phyloP scores from a whole-genome alignment of 1,139 yeast species.

The Casaregolazyma lundiana region DNA sequence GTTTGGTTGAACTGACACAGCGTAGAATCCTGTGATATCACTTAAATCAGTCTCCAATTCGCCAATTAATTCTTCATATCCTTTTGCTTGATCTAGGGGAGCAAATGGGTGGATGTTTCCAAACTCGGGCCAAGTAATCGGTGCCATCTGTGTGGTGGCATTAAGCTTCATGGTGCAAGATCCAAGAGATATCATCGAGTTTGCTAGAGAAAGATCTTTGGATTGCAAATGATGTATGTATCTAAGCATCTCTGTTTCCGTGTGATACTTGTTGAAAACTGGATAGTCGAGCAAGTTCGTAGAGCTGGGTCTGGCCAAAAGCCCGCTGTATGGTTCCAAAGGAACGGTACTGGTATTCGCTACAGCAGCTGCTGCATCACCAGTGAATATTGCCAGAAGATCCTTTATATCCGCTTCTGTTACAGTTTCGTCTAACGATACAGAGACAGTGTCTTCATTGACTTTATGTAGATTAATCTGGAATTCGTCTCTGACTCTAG shows the following conservation, averaged over 20 bases:
- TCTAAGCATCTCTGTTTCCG: conserved; percentile 92
- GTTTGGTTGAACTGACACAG: conserved; percentile 90
- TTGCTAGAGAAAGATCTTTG: conserved; percentile 87
- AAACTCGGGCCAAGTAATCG: conserved; percentile 93
- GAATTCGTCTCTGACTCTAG: conserved; percentile 53
- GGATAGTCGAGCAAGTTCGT: conserved; percentile 63
- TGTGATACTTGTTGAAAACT: conserved; percentile 83
- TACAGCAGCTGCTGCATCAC: conserved; percentile 16
- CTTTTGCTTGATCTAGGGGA: conserved; percentile 80
- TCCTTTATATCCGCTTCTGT: conserved; percentile 55
- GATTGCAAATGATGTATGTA: conserved; percentile 81
- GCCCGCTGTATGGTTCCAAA: conserved; percentile 42
- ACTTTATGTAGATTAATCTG: conserved; percentile 76
- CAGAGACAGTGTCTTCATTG: conserved; percentile 55
- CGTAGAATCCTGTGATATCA: conserved; percentile 92
- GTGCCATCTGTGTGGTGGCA: conserved; percentile 91
- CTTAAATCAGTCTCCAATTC: conserved; percentile 84
- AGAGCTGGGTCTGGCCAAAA: conserved; percentile 38
- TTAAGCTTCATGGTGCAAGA: conserved; percentile 97
- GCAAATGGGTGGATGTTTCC: conserved; percentile 86
- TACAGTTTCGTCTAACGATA: conserved; percentile 85
- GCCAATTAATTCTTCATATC: conserved; percentile 67
- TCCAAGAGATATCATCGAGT: conserved; percentile 95
- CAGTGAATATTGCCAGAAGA: conserved; percentile 37
- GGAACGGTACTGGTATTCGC: conserved; percentile 11